Conservation (phyloP, 140 eudicot genomes). For the Erigeron philadelphicus region DNA sequence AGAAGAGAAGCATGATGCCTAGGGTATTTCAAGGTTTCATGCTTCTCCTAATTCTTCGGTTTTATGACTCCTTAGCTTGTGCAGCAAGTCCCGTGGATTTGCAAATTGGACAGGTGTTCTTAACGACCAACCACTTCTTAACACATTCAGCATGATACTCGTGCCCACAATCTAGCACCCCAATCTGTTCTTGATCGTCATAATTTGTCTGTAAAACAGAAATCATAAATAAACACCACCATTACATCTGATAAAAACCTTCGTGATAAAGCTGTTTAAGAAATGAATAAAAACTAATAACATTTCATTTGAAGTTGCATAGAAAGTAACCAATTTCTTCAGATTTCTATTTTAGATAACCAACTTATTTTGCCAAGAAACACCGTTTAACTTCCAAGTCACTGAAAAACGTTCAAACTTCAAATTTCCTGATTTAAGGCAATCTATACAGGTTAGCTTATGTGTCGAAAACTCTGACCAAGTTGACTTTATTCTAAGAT, state of each 20-base stretch:
- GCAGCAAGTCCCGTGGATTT: conserved; percentile 62
- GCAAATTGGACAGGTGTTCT: conserved; percentile 90
- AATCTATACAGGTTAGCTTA: conserved; percentile 1
- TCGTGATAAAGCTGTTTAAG: neutral
- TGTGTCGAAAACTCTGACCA: neutral
- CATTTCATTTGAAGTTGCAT: neutral
- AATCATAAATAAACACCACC: conserved; percentile 6
- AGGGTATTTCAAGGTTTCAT: conserved; percentile 19
- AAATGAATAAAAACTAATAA: neutral
- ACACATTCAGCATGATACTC: conserved; percentile 82
- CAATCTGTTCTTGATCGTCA: conserved; percentile 52
- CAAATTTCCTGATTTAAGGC: neutral
- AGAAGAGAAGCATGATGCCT: conserved; percentile 23
- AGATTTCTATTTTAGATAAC: neutral
- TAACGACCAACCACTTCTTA: conserved; percentile 71
- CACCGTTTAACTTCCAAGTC: neutral
- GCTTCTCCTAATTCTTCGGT: conserved; percentile 22
- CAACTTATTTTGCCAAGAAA: neutral
- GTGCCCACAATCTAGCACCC: conserved; percentile 76
- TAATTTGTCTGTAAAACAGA: conserved; percentile 51
- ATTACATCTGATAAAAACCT: neutral
- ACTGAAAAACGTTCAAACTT: neutral
- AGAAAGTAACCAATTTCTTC: neutral
- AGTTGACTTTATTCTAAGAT: neutral
- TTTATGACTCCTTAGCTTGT: conserved; percentile 25